phyloP scores from a whole-genome alignment of 805 yeast genomes.

The Pichia exigua region DNA sequence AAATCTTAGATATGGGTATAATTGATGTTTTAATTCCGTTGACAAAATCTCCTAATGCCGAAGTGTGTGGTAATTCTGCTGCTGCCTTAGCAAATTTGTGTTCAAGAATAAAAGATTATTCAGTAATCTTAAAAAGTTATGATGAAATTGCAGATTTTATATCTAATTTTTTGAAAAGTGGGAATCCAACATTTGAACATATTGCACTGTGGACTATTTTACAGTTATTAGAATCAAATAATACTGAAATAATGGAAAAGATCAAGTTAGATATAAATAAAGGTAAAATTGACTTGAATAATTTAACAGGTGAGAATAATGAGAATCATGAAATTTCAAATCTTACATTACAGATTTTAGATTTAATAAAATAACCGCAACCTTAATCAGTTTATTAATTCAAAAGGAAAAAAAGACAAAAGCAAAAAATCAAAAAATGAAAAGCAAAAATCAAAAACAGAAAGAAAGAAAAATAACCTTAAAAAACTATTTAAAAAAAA shows the following conservation, averaged over 20 bases:
- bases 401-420: background rate
- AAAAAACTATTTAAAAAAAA: too few species aligned
- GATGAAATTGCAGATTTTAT: slow-evolving; percentile 86
- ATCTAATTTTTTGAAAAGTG: slow-evolving; percentile 67
- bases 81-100: slow-evolving; percentile 96
- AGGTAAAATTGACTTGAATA: slow-evolving; percentile 27
- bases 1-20: slow-evolving; percentile 74
- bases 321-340: slow-evolving; percentile 32
- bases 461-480: background rate
- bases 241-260: slow-evolving; percentile 43
- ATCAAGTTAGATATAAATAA: slow-evolving; percentile 27
- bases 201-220: slow-evolving; percentile 95
- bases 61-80: slow-evolving; percentile 96
- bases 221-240: slow-evolving; percentile 84
- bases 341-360: slow-evolving; percentile 31
- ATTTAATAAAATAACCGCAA: slow-evolving; percentile 22
- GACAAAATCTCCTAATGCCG: slow-evolving; percentile 80
- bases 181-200: slow-evolving; percentile 93
- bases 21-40: slow-evolving; percentile 86
- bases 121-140: slow-evolving; percentile 75
- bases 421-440: background rate
- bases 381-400: too few species aligned
- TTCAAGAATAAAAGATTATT: slow-evolving; percentile 80
- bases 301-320: slow-evolving; percentile 28
- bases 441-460: background rate